Base-by-base conservation (phyloP, 2,329 filamentous ascomycete species). In the Stachybotrys chartarum region DNA sequence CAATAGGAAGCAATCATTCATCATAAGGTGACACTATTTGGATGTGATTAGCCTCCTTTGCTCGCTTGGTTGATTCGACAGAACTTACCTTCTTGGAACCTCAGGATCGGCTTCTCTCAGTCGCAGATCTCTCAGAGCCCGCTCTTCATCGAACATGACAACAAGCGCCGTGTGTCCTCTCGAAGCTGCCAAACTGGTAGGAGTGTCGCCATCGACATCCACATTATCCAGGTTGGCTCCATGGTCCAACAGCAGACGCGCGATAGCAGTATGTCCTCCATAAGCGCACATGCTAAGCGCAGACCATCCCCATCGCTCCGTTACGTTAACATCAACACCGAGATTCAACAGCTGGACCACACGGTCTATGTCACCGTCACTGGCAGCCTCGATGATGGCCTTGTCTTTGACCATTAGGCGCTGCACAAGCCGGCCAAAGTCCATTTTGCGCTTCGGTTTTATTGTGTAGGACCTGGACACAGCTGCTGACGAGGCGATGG, bases 261-360 rank as follows among this genome's bases (percentile, higher is more conserved):
- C 60, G 58, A 75, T 65, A n/a, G 69, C 65, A 8, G 7, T 18
- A 47, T 47, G 17, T n/a, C 45, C 45, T 7, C 45, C 45, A 16
- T 47, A 47, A 6, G 65, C 54, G 0, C 70, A 71, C 12, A 70
- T 55, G 1, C 62, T 60, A 1, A 72, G 58, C 8, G 72, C 51
- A 0, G 65, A 64, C n/a, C 59, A 65, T 1, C 70, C 69, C 2
- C 60, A 65, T 7, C 68, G 54, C 30, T 71, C 67, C 4, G 55
- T 61, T 0, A 65, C 60, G 12, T 66, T 67, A 1, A 64, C 54
- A 6, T 67, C 64, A n/a, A 75, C 75, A 7, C 75, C 75, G 31
- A 60, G 61, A 11, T 65, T 58, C 18, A 72, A 55, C 3, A 72
- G 60, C 45, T 47, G 14, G 7, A 18, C 45, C 45, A 47, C 45